Percentiles rank a stretch among this genome's conserved stretches.
These are phyloP conservation scores for Neurospora sp. DNA, from an alignment of 495 filamentous ascomycete genomes.

Conservation along the genomic window DNA sequence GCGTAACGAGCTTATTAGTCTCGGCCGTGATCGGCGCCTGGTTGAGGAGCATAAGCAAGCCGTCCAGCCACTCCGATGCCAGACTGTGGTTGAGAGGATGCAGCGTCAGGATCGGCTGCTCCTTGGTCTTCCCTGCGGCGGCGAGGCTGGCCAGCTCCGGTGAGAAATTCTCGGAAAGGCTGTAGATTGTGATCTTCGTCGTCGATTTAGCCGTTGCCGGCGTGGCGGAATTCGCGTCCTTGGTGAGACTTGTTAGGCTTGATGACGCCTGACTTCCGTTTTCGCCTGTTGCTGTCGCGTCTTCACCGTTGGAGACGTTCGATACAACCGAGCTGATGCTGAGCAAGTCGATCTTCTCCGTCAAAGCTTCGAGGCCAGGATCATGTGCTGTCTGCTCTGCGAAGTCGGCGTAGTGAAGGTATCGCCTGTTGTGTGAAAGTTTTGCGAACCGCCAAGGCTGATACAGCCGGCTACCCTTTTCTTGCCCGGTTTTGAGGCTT, in stretches of 20 bases:
- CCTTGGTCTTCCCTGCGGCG: slow-evolving; percentile 24
- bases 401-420: slow-evolving; percentile 89
- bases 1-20: slow-evolving; percentile 74
- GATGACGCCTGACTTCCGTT: slow-evolving; percentile 4
- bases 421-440: slow-evolving; percentile 83
- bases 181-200: slow-evolving; percentile 89
- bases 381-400: slow-evolving; percentile 50
- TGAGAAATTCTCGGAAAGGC: slow-evolving; percentile 39
- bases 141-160: background rate
- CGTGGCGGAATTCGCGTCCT: slow-evolving; percentile 8
- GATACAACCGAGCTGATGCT: slow-evolving; percentile 86
- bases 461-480: slow-evolving; percentile 16
- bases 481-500: slow-evolving; percentile 12
- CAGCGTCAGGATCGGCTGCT: slow-evolving; percentile 64
- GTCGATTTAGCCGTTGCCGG: slow-evolving; percentile 35
- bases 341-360: slow-evolving; percentile 82
- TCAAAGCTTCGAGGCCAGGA: slow-evolving; percentile 63
- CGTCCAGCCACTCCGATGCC: slow-evolving; percentile 95
- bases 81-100: slow-evolving; percentile 70
- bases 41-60: slow-evolving; percentile 86
- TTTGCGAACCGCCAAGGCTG: slow-evolving; percentile 71
- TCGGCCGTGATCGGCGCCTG: slow-evolving; percentile 96
- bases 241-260: slow-evolving; percentile 23
- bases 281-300: slow-evolving; percentile 10
- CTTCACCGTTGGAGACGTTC: slow-evolving; percentile 63